These are phyloP conservation scores for Volvariella volvacea DNA, from an alignment of 1,284 basidiomycete genomes.

Conservation along the genomic window DNA sequence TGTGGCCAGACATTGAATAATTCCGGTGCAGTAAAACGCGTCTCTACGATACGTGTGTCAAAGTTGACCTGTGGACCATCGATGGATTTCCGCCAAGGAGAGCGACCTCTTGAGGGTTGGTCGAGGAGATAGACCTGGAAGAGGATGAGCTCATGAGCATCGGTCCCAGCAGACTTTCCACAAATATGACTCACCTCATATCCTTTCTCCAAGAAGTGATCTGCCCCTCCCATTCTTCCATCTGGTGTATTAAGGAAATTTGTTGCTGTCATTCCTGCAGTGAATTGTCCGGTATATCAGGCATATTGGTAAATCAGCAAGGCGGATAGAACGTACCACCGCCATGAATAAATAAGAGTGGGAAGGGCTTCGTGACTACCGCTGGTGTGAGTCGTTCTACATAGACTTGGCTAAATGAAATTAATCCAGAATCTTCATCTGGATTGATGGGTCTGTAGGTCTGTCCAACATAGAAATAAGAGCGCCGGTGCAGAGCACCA, in stretches of 20 bases:
- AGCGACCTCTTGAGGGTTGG: constrained; percentile 41
- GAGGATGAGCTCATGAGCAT: background rate
- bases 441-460: constrained; percentile 25
- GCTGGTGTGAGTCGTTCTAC: constrained; percentile 39
- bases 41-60: constrained; percentile 27
- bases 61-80: constrained; percentile 29
- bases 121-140: constrained; percentile 43
- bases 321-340: constrained; percentile 16
- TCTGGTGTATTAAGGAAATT: constrained; percentile 45
- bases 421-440: constrained; percentile 22
- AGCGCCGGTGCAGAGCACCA: constrained; percentile 32
- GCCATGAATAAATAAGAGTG: constrained; percentile 39
- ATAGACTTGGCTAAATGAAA: constrained; percentile 29
- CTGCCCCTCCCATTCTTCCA: constrained; percentile 41
- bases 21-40: constrained; percentile 37
- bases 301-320: background rate
- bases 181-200: constrained; percentile 30
- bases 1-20: constrained; percentile 37
- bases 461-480: constrained; percentile 40
- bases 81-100: constrained; percentile 34
- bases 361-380: constrained; percentile 27
- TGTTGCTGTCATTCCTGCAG: constrained; percentile 39
- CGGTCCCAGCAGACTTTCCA: background rate
- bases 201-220: constrained; percentile 39
- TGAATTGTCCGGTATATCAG: background rate